Conservation (phyloP, 441 rosid species). For the Populus hybrid region DNA sequence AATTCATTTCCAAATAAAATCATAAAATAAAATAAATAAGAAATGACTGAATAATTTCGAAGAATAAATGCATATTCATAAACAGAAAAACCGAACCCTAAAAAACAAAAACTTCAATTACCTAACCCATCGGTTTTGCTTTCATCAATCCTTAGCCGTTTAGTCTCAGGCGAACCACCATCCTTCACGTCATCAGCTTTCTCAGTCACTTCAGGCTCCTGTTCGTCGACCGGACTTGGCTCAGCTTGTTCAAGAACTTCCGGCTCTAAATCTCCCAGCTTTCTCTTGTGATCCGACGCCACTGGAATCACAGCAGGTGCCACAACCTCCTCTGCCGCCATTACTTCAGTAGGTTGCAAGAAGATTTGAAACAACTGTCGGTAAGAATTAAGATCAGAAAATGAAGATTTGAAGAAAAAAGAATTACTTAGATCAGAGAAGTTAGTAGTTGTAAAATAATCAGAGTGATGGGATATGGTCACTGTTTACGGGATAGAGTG, state of each 20-base stretch:
- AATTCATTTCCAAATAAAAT: not conserved
- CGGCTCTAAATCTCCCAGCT: constrained; percentile 56
- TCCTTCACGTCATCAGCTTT: constrained; percentile 22
- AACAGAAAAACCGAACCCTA: not conserved
- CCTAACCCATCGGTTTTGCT: constrained; percentile 42
- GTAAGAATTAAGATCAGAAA: not conserved
- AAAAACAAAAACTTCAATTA: constrained; percentile 18
- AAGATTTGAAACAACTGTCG: not conserved
- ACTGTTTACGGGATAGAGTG: not conserved
- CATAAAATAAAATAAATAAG: not conserved
- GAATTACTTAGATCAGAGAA: not conserved
- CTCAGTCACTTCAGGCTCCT: constrained; percentile 22
- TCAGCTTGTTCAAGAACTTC: constrained; percentile 24
- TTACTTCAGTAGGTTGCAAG: not conserved
- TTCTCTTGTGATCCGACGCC: constrained; percentile 69
- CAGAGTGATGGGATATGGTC: not conserved
- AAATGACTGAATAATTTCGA: not conserved
- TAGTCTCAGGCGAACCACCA: constrained; percentile 43
- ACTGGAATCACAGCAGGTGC: constrained; percentile 26
- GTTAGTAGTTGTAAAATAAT: not conserved
- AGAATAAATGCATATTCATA: not conserved
- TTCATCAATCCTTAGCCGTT: constrained; percentile 60
- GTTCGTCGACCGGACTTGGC: not conserved
- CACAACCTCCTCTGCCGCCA: constrained; percentile 64
- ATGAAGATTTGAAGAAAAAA: not conserved